These are phyloP conservation scores for Hortaea sp. DNA, from an alignment of 2,329 filamentous ascomycete genomes.

Conservation along the genomic window DNA sequence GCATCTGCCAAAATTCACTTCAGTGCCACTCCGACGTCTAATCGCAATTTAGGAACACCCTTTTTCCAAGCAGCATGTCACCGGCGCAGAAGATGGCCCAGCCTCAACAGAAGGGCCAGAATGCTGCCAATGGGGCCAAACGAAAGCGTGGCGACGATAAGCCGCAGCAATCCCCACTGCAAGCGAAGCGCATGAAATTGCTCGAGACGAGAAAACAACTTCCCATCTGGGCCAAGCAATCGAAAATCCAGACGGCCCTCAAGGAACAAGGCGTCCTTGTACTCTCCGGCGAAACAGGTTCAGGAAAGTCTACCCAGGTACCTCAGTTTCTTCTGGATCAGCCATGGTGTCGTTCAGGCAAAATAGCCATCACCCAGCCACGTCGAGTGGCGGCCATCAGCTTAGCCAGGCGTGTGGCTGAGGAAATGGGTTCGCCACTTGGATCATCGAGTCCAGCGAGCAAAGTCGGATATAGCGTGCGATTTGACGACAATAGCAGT, in stretches of 20 bases:
- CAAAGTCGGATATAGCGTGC: conserved; percentile 82
- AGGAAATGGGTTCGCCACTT: conserved; percentile 62
- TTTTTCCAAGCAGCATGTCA: too few species aligned
- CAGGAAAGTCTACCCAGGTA: conserved; percentile 92
- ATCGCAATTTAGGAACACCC: too few species aligned
- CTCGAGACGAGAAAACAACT: conserved; percentile 49
- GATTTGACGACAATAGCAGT: conserved; percentile 83
- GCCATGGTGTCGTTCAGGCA: conserved; percentile 67
- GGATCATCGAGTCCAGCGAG: conserved; percentile 49
- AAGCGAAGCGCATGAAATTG: conserved; percentile 17
- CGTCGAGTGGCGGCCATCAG: conserved; percentile 88
- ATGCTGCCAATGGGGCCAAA: not conserved
- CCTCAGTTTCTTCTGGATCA: conserved; percentile 79
- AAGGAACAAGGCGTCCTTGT: conserved; percentile 60
- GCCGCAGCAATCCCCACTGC: conserved; percentile 1
- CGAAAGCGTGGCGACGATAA: conserved; percentile 10
- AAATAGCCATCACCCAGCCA: conserved; percentile 90
- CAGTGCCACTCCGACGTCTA: too few species aligned
- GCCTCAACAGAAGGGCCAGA: not conserved
- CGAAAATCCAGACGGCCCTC: conserved; percentile 58
- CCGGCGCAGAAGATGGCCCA: too few species aligned
- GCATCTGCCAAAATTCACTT: too few species aligned
- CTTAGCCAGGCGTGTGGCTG: conserved; percentile 75
- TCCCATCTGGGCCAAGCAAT: conserved; percentile 68
- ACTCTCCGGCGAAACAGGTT: conserved; percentile 87